Conservation (phyloP, 164 flowering plant species). For the Vitis vinifera region DNA sequence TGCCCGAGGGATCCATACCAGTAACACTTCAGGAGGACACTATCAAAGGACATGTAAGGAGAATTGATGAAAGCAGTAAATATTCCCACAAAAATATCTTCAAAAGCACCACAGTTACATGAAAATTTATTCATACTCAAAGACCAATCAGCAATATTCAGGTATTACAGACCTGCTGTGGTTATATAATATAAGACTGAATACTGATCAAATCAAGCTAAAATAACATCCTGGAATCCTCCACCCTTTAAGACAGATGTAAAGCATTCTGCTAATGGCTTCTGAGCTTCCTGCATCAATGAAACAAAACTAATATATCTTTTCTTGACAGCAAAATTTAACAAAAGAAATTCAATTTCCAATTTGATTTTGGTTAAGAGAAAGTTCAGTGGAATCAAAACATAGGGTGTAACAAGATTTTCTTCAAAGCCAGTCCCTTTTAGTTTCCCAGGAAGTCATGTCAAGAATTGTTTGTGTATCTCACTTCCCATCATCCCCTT, state of each 20-base stretch:
- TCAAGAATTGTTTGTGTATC: too few species aligned
- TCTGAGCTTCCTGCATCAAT: conserved; percentile 1
- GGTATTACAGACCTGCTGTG: neutral
- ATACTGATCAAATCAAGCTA: neutral
- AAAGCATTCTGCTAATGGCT: neutral
- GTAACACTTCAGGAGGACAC: neutral
- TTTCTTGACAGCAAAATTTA: neutral
- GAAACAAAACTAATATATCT: neutral
- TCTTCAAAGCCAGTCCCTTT: too few species aligned
- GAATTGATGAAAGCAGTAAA: neutral
- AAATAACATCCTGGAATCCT: neutral
- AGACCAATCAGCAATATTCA: neutral
- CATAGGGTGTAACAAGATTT: too few species aligned
- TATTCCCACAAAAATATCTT: neutral
- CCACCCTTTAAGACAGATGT: neutral
- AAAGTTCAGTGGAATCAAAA: too few species aligned
- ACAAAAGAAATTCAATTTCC: neutral
- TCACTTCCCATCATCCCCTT: too few species aligned
- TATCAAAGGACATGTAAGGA: neutral
- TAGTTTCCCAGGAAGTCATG: too few species aligned
- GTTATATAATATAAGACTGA: neutral
- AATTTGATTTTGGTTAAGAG: too few species aligned
- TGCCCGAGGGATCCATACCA: neutral
- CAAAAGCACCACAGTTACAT: neutral
- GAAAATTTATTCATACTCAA: neutral